Conservation (phyloP, 148 eudicot species). For the Silene conica region DNA sequence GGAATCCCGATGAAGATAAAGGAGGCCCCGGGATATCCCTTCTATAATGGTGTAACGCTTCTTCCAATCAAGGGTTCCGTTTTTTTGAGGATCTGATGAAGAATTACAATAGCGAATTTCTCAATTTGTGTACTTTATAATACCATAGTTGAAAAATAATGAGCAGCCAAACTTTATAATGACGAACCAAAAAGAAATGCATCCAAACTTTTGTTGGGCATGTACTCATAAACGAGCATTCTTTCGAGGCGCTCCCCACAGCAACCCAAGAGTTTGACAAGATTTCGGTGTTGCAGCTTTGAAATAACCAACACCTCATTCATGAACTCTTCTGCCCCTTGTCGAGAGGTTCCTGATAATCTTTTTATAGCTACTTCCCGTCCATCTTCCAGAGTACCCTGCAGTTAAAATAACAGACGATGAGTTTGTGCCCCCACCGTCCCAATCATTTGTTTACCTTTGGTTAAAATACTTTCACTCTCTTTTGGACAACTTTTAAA, state of each 20-base stretch:
- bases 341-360: constrained; percentile 27
- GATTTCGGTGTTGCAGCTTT: constrained; percentile 44
- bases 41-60: constrained; percentile 27
- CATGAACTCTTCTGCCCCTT: constrained; percentile 37
- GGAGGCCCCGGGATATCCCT: constrained; percentile 27
- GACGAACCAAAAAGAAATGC: constrained; percentile 29
- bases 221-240: constrained; percentile 32
- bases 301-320: constrained; percentile 35
- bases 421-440: too few species aligned
- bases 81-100: not conserved
- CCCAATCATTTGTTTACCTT: too few species aligned
- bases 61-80: constrained; percentile 22
- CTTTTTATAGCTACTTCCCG: constrained; percentile 36
- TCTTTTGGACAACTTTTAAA: not conserved
- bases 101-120: too few species aligned
- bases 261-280: constrained; percentile 38
- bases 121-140: too few species aligned
- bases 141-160: too few species aligned
- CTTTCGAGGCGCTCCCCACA: constrained; percentile 34
- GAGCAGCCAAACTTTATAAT: too few species aligned
- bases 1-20: constrained; percentile 25
- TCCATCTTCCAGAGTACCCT: constrained; percentile 35
- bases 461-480: too few species aligned
- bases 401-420: not conserved
- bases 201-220: constrained; percentile 42